These are phyloP conservation scores for Flueggea neowawraea DNA, from an alignment of 441 rosid species.

Conservation along the genomic window DNA sequence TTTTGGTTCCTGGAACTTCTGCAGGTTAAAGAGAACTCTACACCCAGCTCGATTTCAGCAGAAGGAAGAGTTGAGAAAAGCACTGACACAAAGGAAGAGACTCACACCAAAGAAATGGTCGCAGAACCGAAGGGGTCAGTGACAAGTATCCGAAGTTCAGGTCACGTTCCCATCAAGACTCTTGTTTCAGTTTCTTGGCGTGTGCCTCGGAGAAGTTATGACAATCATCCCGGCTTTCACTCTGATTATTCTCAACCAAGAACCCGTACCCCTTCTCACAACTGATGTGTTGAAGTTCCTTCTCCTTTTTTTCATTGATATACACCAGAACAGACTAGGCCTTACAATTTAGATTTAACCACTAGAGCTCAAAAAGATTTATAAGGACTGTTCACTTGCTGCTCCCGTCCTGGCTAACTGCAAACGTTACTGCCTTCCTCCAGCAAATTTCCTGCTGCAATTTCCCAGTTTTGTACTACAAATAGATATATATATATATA, in stretches of 20 bases:
- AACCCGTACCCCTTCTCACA: constrained; percentile 50
- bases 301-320: background rate
- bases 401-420: background rate
- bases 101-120: no score
- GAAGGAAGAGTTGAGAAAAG: background rate
- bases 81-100: background rate
- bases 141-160: constrained; percentile 8
- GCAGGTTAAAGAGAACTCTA: constrained; percentile 21
- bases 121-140: constrained; percentile 8
- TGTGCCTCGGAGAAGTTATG: constrained; percentile 1
- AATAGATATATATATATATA: background rate
- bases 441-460: background rate
- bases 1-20: background rate
- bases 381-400: background rate
- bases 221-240: constrained; percentile 22
- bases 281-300: constrained; percentile 14
- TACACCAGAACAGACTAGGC: background rate
- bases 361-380: background rate
- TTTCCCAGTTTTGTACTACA: background rate
- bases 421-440: background rate
- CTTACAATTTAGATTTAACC: background rate
- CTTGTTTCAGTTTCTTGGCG: constrained; percentile 27
- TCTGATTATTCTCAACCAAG: constrained; percentile 55
- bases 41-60: constrained; percentile 4
- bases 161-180: constrained; percentile 22